Percentiles rank a stretch among this genome's conserved stretches.
Evolutionary conservation across 371 early-diverging fungal species (phyloP).

Genomic region (Zancudomyces culisetae): DNA sequence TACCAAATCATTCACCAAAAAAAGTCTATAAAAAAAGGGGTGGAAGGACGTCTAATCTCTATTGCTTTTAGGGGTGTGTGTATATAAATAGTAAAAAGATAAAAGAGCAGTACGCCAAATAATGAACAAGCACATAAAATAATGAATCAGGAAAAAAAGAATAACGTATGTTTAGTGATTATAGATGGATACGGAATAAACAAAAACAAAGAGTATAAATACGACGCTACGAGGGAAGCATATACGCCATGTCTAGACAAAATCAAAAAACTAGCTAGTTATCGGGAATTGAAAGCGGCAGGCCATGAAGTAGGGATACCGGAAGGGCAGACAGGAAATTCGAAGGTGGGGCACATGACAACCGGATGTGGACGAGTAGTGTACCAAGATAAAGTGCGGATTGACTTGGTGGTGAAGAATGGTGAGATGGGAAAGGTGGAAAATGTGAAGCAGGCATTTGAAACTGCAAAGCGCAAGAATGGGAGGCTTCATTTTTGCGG

Average conservation of each 20-base stretch:
- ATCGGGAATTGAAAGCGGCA: slow-evolving; percentile 73
- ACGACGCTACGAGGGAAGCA: slow-evolving; percentile 87
- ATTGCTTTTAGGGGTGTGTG: too few relatives aligned
- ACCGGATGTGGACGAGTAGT: slow-evolving; percentile 98
- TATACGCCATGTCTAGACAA: slow-evolving; percentile 81
- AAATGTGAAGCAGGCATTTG: slow-evolving; percentile 63
- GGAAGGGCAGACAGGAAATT: slow-evolving; percentile 98
- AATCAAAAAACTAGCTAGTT: slow-evolving; percentile 48
- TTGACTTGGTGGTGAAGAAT: slow-evolving; percentile 73
- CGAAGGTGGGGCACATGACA: slow-evolving; percentile 99
- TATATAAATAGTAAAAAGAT: too few relatives aligned
- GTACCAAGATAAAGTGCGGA: slow-evolving; percentile 96
- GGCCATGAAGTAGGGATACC: slow-evolving; percentile 96
- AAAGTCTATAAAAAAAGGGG: too few relatives aligned
- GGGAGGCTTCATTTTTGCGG: slow-evolving; percentile 93
- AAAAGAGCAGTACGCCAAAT: too few relatives aligned
- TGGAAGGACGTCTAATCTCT: too few relatives aligned
- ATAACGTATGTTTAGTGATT: slow-evolving; percentile 51
- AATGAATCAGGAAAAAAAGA: background rate
- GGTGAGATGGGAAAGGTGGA: slow-evolving; percentile 50
- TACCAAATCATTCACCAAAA: too few relatives aligned
- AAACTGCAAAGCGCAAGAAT: slow-evolving; percentile 60
- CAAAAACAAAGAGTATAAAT: slow-evolving; percentile 36
- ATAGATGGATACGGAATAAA: slow-evolving; percentile 96
- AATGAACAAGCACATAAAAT: too few relatives aligned